Percentiles rank a stretch among this genome's conserved stretches.
Evolutionary conservation across 2,329 filamentous ascomycete genomes (phyloP).

Genomic region (Aspergillus quadrilineatus): DNA sequence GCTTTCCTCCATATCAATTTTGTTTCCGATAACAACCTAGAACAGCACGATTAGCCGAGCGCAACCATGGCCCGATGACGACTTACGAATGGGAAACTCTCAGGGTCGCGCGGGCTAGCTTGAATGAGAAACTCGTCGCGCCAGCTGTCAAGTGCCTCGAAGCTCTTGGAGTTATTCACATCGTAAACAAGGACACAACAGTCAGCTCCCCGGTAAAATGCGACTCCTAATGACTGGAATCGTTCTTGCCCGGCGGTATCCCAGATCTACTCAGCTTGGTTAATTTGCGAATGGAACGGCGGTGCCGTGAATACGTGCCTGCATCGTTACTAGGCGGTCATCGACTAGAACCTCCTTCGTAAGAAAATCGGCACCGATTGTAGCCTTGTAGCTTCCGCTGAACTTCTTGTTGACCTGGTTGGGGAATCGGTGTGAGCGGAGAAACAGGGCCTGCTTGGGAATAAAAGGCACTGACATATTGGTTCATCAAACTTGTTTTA

Average conservation of each 20-base stretch:
- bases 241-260: slow-evolving; percentile 96
- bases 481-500: slow-evolving; percentile 99
- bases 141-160: slow-evolving; percentile 98
- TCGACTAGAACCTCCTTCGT: slow-evolving; percentile 98
- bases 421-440: slow-evolving; percentile 15
- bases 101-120: slow-evolving; percentile 90
- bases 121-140: slow-evolving; percentile 97
- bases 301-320: slow-evolving; percentile 57
- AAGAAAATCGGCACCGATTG: slow-evolving; percentile 96
- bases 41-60: slow-evolving; percentile 7
- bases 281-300: neutral
- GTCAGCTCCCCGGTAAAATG: slow-evolving; percentile 95
- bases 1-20: slow-evolving; percentile 97
- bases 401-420: slow-evolving; percentile 98
- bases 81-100: slow-evolving; percentile 94
- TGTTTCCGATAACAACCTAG: slow-evolving; percentile 93
- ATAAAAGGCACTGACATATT: slow-evolving; percentile 76
- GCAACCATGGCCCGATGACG: neutral
- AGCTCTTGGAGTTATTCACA: slow-evolving; percentile 98
- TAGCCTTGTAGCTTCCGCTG: slow-evolving; percentile 99
- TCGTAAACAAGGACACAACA: slow-evolving; percentile 98
- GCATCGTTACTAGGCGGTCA: slow-evolving; percentile 97
- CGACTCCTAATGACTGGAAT: slow-evolving; percentile 94
- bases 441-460: neutral
- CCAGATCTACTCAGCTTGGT: slow-evolving; percentile 68